phyloP scores from a whole-genome alignment of 768 basidiomycete species.

The Lactarius akahatsu region DNA sequence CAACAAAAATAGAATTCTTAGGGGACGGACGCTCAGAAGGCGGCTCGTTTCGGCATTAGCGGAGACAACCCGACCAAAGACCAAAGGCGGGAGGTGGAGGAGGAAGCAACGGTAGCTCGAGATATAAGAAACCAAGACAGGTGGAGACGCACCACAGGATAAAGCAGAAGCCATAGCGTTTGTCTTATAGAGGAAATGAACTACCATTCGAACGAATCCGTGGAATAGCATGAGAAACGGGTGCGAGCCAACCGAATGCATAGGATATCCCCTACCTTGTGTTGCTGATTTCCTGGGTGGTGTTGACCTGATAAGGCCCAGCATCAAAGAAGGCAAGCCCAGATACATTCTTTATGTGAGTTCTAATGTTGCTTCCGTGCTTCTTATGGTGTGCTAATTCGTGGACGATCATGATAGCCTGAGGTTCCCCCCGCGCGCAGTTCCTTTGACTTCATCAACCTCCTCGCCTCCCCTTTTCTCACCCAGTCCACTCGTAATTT shows the following conservation, averaged over 20 bases:
- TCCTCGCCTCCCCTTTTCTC: background rate
- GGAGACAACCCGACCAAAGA: background rate
- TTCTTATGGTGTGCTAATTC: background rate
- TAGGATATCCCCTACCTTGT: background rate
- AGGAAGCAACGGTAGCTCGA: background rate
- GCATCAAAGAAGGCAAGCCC: background rate
- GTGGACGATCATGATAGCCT: too few relatives aligned
- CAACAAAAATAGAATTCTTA: background rate
- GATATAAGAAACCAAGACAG: background rate
- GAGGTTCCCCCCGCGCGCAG: background rate
- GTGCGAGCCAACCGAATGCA: background rate
- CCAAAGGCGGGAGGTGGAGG: background rate
- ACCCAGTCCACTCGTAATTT: too few relatives aligned
- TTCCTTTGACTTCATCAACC: background rate
- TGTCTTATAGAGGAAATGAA: background rate
- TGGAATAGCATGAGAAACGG: background rate
- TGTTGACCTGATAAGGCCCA: background rate
- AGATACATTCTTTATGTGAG: background rate
- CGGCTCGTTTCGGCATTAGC: background rate
- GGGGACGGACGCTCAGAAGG: background rate
- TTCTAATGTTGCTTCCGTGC: background rate
- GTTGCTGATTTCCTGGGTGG: background rate
- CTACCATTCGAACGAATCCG: background rate
- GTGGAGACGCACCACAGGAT: background rate
- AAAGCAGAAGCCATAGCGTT: background rate